Evolutionary conservation across 2,329 filamentous ascomycete genomes (phyloP).

Genomic region (Botrytis hyacinthi): DNA sequence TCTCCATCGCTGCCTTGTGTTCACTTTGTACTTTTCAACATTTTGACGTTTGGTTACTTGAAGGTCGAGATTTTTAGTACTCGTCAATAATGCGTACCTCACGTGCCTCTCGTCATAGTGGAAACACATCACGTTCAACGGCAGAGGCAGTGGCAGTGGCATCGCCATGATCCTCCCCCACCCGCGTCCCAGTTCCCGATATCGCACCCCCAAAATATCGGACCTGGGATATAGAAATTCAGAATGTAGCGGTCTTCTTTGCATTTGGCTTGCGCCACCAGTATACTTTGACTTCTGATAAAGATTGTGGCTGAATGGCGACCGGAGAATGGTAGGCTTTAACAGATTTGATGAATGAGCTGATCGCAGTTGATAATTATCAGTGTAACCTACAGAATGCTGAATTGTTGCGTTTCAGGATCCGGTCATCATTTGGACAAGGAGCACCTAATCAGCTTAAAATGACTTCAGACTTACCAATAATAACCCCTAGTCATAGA

Average conservation of each 20-base stretch:
- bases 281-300: too few relatives aligned
- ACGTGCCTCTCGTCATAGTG: neutral
- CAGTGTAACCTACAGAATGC: too few relatives aligned
- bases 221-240: neutral
- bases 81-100: neutral
- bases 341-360: neutral
- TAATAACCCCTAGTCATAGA: too few relatives aligned
- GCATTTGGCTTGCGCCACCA: neutral
- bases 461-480: neutral
- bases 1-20: neutral
- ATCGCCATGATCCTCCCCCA: neutral
- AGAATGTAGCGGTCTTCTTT: neutral
- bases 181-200: neutral
- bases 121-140: neutral
- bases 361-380: neutral
- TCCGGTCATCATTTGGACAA: too few relatives aligned
- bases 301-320: too few relatives aligned
- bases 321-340: neutral
- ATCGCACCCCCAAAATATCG: neutral
- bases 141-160: neutral
- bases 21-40: neutral
- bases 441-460: neutral
- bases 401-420: too few relatives aligned
- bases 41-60: neutral
- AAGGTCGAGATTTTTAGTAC: neutral